Base-by-base conservation (phyloP, 148 eudicot species). In the Fagopyrum homotropicum region DNA sequence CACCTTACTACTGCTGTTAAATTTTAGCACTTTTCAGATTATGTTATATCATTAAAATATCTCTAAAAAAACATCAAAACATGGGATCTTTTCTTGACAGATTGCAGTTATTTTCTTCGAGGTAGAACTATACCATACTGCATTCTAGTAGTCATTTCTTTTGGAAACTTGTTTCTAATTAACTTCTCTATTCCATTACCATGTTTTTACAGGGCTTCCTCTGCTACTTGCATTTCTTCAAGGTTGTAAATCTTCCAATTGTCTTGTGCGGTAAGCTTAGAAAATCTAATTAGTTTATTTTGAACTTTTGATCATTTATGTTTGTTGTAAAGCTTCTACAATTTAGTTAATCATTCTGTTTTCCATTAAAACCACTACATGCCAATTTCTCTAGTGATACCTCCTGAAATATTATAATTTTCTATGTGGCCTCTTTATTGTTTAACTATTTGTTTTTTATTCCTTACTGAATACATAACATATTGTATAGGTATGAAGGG, bases 161-260 rank as follows among this genome's bases (percentile, higher is more conserved):
- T 47, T 14, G 71, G 47, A 66, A 5, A 6, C 22, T 6, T 64
- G 1, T 61, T 29, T 61, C 35, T 49, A 49, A 2, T 52, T 52
- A 12, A 4, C 0, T 52, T 57, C 19, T 17, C 19, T 43, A 66
- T 40, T 66, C 40, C 9, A 7, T 66, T 66, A 40, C 17, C 19
- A 49, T 22, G 30, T 72, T 55, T 47, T 56, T 49, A 50, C 83
- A 93, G 97, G 98, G 40, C 80, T 93, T 79, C 98, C 98, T 49
- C 81, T 87, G 74, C 76, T 93, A 63, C 52, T 88, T 82, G 93
- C 89, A 73, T 89, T 89, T 74, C 92, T 93, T 76, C 86, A 81
- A 61, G 89, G 91, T 19, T 93, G 98, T 81, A 86, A 78, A 83
- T 50, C 86, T 80, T 79, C 89, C 72, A 79, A 81, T 57, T 93